These are phyloP conservation scores for Logfia minima DNA, from an alignment of 129 eudicot genomes.

Conservation along the genomic window DNA sequence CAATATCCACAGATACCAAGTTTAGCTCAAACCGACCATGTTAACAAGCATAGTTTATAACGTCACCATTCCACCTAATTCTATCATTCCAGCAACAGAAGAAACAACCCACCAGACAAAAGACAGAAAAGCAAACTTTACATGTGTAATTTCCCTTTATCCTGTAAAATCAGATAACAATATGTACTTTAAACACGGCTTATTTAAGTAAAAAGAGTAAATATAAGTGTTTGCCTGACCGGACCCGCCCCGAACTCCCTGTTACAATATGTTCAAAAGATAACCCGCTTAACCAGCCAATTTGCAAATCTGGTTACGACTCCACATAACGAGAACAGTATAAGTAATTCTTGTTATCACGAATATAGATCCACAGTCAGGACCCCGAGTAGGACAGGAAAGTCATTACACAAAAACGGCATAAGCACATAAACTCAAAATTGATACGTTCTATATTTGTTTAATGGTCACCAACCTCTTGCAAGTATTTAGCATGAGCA, in stretches of 20 bases:
- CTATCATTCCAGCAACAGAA: slow-evolving; percentile 18
- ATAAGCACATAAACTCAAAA: slow-evolving; percentile 21
- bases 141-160: background rate
- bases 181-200: no score
- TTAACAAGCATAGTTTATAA: background rate
- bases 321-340: background rate
- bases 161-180: no score
- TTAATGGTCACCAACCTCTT: slow-evolving; percentile 5
- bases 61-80: slow-evolving; percentile 14
- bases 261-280: no score
- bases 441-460: slow-evolving; percentile 8
- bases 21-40: background rate
- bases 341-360: background rate
- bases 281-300: no score
- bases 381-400: background rate
- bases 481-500: slow-evolving; percentile 18
- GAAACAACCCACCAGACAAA: background rate
- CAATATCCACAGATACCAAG: background rate
- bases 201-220: no score
- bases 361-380: background rate
- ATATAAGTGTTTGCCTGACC: no score
- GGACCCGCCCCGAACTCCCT: no score
- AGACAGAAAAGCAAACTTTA: background rate
- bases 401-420: background rate
- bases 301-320: background rate